These are phyloP conservation scores for Carex sylvatica DNA, from an alignment of 202 grass and related monocot species.

Conservation along the genomic window DNA sequence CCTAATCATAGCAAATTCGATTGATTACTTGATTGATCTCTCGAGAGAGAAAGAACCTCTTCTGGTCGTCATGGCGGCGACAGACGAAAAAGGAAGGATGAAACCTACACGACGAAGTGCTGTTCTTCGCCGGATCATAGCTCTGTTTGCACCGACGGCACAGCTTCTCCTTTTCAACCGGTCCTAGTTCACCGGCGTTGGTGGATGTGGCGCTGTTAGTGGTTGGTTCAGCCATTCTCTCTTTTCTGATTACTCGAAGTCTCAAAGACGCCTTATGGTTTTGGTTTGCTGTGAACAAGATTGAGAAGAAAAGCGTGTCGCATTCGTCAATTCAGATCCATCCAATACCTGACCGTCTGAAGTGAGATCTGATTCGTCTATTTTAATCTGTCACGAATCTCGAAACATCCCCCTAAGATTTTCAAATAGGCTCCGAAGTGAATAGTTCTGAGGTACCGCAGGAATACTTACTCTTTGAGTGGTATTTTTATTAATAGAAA, in stretches of 20 bases:
- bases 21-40: background rate
- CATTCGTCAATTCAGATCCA: too few relatives aligned
- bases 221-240: background rate
- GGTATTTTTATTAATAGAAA: too few relatives aligned
- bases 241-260: background rate
- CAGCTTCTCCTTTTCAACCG: conserved; percentile 31
- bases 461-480: too few relatives aligned
- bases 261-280: too few relatives aligned
- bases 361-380: too few relatives aligned
- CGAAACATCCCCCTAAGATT: too few relatives aligned
- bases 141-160: conserved; percentile 51
- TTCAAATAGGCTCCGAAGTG: too few relatives aligned
- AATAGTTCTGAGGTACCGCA: too few relatives aligned
- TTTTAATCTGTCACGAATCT: too few relatives aligned
- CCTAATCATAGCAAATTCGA: background rate
- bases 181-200: background rate
- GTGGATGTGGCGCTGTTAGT: background rate
- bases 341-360: too few relatives aligned
- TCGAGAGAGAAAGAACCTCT: conserved; percentile 31
- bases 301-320: too few relatives aligned
- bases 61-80: conserved; percentile 74
- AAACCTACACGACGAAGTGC: conserved; percentile 45
- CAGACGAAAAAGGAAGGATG: conserved; percentile 58
- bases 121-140: conserved; percentile 45
- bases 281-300: too few relatives aligned